Conservation (phyloP, 176 grass and related monocot genomes). For the Hordeum marinum region DNA sequence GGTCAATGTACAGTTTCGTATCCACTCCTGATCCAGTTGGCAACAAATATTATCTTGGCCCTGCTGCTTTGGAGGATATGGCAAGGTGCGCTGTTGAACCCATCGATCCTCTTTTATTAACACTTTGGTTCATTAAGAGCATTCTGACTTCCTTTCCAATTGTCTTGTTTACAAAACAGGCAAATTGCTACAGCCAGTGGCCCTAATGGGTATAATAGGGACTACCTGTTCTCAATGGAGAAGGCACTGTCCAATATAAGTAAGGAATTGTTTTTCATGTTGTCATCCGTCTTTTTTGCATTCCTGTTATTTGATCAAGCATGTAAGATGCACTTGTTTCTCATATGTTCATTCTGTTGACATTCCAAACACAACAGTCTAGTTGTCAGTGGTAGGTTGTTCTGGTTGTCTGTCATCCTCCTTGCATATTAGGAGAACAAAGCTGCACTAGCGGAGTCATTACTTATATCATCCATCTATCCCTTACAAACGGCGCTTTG, state of each 20-base stretch:
- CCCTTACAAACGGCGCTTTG: slow-evolving; percentile 1
- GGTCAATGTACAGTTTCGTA: slow-evolving; percentile 45
- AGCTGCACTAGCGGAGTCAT: background rate
- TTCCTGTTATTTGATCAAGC: background rate
- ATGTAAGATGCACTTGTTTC: background rate
- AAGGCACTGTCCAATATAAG: slow-evolving; percentile 84
- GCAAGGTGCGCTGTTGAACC: slow-evolving; percentile 47
- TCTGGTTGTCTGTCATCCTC: background rate
- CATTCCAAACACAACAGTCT: background rate
- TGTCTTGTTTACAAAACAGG: slow-evolving; percentile 33
- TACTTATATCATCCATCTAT: background rate
- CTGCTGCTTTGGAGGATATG: slow-evolving; percentile 83
- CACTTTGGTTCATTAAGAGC: background rate
- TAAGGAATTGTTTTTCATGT: slow-evolving; percentile 17
- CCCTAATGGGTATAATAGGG: slow-evolving; percentile 84
- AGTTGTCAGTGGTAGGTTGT: background rate
- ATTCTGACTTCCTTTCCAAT: slow-evolving; percentile 12
- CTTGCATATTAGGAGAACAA: background rate
- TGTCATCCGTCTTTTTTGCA: background rate
- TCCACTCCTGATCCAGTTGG: slow-evolving; percentile 64
- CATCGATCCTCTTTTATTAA: background rate
- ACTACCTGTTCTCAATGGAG: slow-evolving; percentile 94
- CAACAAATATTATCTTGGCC: slow-evolving; percentile 94
- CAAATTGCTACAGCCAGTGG: slow-evolving; percentile 94
- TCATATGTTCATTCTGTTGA: background rate